A percentile compares a stretch with the other conserved stretches of the same genome.
Conservation (phyloP, 2,329 filamentous ascomycete species). For the Daldinia sp. region DNA sequence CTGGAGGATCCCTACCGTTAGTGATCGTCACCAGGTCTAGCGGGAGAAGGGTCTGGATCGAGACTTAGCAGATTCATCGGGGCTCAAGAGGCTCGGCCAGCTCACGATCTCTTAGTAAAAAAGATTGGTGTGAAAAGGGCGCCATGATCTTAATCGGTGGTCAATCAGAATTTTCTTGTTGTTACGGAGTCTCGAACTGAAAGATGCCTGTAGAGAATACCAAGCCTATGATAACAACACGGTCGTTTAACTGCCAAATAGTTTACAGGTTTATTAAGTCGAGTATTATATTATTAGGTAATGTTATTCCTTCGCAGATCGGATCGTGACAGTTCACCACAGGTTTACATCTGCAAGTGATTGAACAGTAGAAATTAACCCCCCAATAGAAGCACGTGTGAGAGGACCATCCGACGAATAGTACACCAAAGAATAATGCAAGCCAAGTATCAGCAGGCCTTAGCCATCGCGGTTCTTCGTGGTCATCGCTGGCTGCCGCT, state of each 20-base stretch:
- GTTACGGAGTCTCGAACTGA: neutral
- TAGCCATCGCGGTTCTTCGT: conserved; percentile 25
- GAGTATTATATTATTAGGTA: conserved; percentile 6
- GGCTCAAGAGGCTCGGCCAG: conserved; percentile 14
- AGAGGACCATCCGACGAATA: conserved; percentile 16
- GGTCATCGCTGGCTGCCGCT: conserved; percentile 20
- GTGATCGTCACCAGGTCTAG: conserved; percentile 33
- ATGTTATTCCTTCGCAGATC: conserved; percentile 7
- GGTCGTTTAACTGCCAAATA: conserved; percentile 3
- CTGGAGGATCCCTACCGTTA: conserved; percentile 14
- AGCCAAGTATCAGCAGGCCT: conserved; percentile 19
- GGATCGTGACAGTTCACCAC: conserved; percentile 6
- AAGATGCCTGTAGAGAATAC: neutral
- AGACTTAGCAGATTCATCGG: conserved; percentile 36
- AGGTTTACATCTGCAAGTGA: conserved; percentile 16
- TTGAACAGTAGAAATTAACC: conserved; percentile 9
- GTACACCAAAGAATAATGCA: conserved; percentile 19
- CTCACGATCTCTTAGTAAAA: conserved; percentile 13
- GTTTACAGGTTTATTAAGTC: conserved; percentile 1
- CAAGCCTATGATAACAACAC: neutral
- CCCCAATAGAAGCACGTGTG: conserved; percentile 16
- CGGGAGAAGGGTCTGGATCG: conserved; percentile 36
- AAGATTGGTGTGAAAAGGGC: conserved; percentile 7
- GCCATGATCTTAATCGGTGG: neutral
- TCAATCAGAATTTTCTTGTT: neutral